Evolutionary conservation across 2,329 filamentous ascomycete species (phyloP).

Genomic region (Nectriaceae sp.): DNA sequence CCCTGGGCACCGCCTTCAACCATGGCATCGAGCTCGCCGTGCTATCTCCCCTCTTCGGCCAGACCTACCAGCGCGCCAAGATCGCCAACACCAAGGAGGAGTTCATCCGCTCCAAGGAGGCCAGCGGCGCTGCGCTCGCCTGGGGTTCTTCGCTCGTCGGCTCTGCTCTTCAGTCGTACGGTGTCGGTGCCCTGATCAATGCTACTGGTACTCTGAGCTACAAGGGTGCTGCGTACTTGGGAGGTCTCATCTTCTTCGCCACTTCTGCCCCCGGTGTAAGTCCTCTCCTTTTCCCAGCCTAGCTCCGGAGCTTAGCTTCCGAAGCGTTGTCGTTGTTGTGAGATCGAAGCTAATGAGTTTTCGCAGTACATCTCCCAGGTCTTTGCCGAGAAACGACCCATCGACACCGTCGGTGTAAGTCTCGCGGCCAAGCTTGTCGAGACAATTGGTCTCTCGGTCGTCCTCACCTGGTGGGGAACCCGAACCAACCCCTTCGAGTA

Average conservation of each 20-base stretch:
- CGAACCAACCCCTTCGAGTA: constrained; percentile 90
- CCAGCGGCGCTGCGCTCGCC: constrained; percentile 80
- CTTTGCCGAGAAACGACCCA: constrained; percentile 86
- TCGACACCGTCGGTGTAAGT: constrained; percentile 87
- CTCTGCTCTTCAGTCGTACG: constrained; percentile 86
- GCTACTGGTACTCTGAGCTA: constrained; percentile 93
- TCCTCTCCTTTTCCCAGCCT: constrained; percentile 1
- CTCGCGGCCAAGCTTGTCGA: constrained; percentile 84
- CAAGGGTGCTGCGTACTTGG: constrained; percentile 95
- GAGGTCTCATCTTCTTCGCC: constrained; percentile 87
- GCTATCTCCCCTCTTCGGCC: constrained; percentile 86
- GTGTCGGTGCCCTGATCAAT: constrained; percentile 88
- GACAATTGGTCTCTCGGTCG: constrained; percentile 86
- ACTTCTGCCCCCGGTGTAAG: constrained; percentile 83
- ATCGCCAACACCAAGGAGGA: constrained; percentile 92
- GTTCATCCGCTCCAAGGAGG: constrained; percentile 92
- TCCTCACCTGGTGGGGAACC: constrained; percentile 98
- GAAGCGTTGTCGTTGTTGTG: background rate
- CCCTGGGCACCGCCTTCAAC: constrained; percentile 93
- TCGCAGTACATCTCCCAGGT: constrained; percentile 80
- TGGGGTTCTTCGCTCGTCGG: constrained; percentile 91
- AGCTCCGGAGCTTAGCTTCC: background rate
- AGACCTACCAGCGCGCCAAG: constrained; percentile 92
- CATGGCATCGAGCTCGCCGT: constrained; percentile 88
- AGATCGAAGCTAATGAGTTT: constrained; percentile 14